Conservation (phyloP, 192 early-diverging fungal species). For the Dissophora ornata region DNA sequence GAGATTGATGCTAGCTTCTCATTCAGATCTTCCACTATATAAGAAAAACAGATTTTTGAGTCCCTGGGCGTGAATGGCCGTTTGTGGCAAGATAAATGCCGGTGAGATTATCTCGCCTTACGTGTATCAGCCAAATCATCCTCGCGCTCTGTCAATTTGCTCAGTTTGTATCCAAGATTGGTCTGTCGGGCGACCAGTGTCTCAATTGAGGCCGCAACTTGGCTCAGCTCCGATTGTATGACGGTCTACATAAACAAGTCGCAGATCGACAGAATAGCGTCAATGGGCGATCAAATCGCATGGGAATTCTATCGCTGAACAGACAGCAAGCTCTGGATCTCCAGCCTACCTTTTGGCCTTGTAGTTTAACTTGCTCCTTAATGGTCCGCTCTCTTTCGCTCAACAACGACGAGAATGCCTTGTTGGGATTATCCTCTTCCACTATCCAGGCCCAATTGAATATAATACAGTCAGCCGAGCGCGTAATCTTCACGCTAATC, state of each 20-base stretch:
- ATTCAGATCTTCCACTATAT: slow-evolving; percentile 59
- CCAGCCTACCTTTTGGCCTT: slow-evolving; percentile 62
- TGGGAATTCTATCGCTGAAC: no score
- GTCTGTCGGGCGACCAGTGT: slow-evolving; percentile 56
- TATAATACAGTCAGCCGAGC: neutral
- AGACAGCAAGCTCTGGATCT: no score
- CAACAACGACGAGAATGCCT: slow-evolving; percentile 58
- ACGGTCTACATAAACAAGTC: slow-evolving; percentile 44
- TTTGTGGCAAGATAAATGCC: neutral
- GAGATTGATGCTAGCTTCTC: slow-evolving; percentile 56
- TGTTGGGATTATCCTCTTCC: slow-evolving; percentile 44
- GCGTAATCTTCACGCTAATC: no score
- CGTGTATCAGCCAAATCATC: slow-evolving; percentile 55
- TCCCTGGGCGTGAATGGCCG: no score
- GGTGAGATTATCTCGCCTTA: slow-evolving; percentile 18
- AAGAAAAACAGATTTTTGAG: neutral
- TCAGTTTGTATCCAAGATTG: slow-evolving; percentile 53
- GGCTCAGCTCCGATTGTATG: slow-evolving; percentile 57
- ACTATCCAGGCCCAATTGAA: slow-evolving; percentile 13
- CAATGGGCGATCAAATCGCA: no score
- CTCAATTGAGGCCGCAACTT: slow-evolving; percentile 61
- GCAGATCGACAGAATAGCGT: no score
- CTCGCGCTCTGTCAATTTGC: slow-evolving; percentile 59
- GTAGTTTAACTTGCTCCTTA: slow-evolving; percentile 63
- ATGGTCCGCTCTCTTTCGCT: slow-evolving; percentile 61